phyloP scores from a whole-genome alignment of 2,329 filamentous ascomycete genomes.

The Chaetothyriales sp. region DNA sequence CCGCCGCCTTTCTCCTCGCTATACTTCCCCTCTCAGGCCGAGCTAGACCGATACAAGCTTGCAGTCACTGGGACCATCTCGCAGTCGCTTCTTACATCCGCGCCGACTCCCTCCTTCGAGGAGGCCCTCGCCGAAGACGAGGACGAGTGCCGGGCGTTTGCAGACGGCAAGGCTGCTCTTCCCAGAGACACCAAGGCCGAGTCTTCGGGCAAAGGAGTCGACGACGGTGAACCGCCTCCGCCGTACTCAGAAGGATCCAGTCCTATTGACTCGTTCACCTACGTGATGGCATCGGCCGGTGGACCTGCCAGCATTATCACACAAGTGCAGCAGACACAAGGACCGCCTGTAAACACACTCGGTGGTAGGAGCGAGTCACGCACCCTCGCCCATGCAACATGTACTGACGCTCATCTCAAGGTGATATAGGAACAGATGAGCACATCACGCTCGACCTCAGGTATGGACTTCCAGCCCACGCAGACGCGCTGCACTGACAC shows the following conservation, averaged over 20 bases:
- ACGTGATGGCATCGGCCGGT: conserved; percentile 95
- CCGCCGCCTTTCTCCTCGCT: conserved; percentile 51
- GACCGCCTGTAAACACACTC: conserved; percentile 71
- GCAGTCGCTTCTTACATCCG: conserved; percentile 34
- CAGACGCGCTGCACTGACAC: conserved; percentile 16
- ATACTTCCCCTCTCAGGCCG: conserved; percentile 36
- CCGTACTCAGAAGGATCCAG: conserved; percentile 92
- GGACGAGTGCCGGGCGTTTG: conserved; percentile 37
- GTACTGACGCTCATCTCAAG: conserved; percentile 1
- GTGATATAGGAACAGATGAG: conserved; percentile 17
- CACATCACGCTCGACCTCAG: conserved; percentile 19
- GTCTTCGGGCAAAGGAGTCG: conserved; percentile 53
- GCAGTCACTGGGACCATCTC: conserved; percentile 34
- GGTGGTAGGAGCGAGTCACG: conserved; percentile 45
- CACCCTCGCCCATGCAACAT: neutral
- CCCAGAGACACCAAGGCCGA: conserved; percentile 67
- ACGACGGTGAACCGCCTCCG: conserved; percentile 83
- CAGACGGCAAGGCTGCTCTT: conserved; percentile 72
- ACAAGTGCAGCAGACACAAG: conserved; percentile 86
- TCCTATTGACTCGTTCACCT: conserved; percentile 81
- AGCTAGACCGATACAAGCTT: conserved; percentile 26
- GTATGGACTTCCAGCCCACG: conserved; percentile 5
- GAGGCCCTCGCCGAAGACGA: conserved; percentile 31
- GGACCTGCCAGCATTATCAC: conserved; percentile 97
- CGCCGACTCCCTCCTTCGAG: conserved; percentile 36